Evolutionary conservation across 768 basidiomycete species (phyloP), one percentile per base, ranked within the genome.

Genomic region (Psilocybe cubensis): DNA sequence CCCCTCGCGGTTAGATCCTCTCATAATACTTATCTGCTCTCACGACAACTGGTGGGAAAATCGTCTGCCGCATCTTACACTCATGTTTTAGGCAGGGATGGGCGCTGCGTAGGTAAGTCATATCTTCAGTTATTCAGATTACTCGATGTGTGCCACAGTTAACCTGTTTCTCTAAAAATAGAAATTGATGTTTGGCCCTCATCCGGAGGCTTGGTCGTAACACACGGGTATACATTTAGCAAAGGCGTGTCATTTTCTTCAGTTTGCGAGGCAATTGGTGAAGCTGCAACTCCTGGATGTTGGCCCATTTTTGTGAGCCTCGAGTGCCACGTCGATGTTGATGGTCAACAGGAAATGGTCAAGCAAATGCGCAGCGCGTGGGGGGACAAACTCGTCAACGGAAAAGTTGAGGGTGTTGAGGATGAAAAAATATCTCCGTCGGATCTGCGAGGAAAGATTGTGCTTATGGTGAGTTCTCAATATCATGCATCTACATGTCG

Each of bases 131-230:
- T 23, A 35, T 23, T 35, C 6, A 29, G 21, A 38, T 17, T 14
- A 25, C 33, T 21, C 33, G 42, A 24, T 6, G 24, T 21, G 27
- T 33, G 24, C 9, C 35, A 4, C 23, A 20, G 17, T 25, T 21
- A 9, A 31, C 14, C 38, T 25, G 7, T 17, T 42, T 28, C 10
- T 14, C n/a, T 53, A 49, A 17, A n/a, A 18, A 17, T 43, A 73
- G 86, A 89, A 64, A 84, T 88, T 48, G 86, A 89, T 60, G 85
- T 86, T 7, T 89, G 87, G 86, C 77, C 83, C 4, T 80, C 81
- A 0, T 70, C 74, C 6, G 74, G 78, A 38, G 83, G 84, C 0
- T 75, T 80, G 11, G 69, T 84, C 48, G 84, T 87, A 28, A 87
- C 83, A 0, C 86, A 87, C 59, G 86, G 86, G 1, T 74, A 82